Conservation (phyloP, 495 filamentous ascomycete species). For the Melanomma pulvis-pyrius region DNA sequence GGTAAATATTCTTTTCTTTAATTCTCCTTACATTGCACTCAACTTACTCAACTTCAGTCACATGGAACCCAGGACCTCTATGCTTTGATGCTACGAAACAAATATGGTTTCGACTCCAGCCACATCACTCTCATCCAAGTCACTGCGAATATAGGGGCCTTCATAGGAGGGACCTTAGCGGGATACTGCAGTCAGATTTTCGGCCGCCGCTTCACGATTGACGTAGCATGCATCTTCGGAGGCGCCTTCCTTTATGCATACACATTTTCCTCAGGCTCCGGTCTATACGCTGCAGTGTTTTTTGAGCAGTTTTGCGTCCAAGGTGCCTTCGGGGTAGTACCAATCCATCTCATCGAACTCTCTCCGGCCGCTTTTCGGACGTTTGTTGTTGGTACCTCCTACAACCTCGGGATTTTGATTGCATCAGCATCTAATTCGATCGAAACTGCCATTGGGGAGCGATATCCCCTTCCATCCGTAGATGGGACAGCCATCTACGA, state of each 20-base stretch:
- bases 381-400: conserved; percentile 78
- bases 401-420: conserved; percentile 83
- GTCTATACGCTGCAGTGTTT: conserved; percentile 77
- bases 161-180: conserved; percentile 70
- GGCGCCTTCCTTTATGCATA: conserved; percentile 81
- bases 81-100: conserved; percentile 76
- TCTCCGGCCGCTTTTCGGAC: conserved; percentile 79
- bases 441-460: conserved; percentile 77
- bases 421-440: conserved; percentile 82
- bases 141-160: conserved; percentile 80
- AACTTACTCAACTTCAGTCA: conserved; percentile 49
- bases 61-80: conserved; percentile 92
- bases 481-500: conserved; percentile 60
- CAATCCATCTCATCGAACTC: conserved; percentile 82
- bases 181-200: conserved; percentile 80
- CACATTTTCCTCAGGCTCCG: conserved; percentile 61
- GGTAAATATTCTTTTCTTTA: conserved; percentile 47
- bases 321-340: conserved; percentile 34
- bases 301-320: conserved; percentile 91
- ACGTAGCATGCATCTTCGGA: conserved; percentile 72
- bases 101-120: conserved; percentile 71
- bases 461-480: conserved; percentile 68
- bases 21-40: background rate
- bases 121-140: conserved; percentile 81
- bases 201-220: conserved; percentile 80